Base-by-base conservation (phyloP, 192 early-diverging fungal species). In the Lunasporangiospora selenospora region DNA sequence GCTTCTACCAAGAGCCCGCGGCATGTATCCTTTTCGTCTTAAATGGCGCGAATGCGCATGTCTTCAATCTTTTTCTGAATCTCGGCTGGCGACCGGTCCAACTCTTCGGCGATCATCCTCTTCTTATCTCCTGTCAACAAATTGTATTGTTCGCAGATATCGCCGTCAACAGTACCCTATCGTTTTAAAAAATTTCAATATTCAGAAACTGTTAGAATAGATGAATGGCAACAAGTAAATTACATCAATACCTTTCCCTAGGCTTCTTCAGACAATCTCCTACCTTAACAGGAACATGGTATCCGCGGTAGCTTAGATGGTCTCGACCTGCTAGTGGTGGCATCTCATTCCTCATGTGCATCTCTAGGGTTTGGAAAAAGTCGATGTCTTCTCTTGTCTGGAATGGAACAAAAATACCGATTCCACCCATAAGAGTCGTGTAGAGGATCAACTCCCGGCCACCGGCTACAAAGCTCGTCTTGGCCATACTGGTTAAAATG, bases 51-150 rank as follows among this genome's bases (percentile, higher is more conserved):
- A 21, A 73, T 73, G 32, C 92, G 84, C 82, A 96, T 90, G 64
- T 98, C 95, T 53, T 98, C 98, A 53, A 99, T 85, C 75, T 96
- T 98, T 76, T 96, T 97, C 40, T 84, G 79, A 27, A 99, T 88
- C 59, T 98, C 96, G 10, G 78, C 73, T 5, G 89, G 83, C 15
- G 89, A 87, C 44, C 93, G 80, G 75, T 97, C 98, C 55, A 98
- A 76, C 42, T 91, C 90, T 42, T 95, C 94, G 7, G 95, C 91
- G 65, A 99, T 89, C 24, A 73, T 70, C 44, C 86, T 60, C 75
- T 88, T 87, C 78, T 87, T 90, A 53, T 90, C 91, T 21, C 80
- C 77, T 1, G 93, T 79, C 33, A 96, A 75, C 40, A 83, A 51
- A 70, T 87, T 90, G 62, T 64, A 99, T 64, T 84, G 78, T 79